Evolutionary conservation across 2,329 filamentous ascomycete species (phyloP), one percentile per base, ranked within the genome.

Genomic region (Teratosphaeria viscida): DNA sequence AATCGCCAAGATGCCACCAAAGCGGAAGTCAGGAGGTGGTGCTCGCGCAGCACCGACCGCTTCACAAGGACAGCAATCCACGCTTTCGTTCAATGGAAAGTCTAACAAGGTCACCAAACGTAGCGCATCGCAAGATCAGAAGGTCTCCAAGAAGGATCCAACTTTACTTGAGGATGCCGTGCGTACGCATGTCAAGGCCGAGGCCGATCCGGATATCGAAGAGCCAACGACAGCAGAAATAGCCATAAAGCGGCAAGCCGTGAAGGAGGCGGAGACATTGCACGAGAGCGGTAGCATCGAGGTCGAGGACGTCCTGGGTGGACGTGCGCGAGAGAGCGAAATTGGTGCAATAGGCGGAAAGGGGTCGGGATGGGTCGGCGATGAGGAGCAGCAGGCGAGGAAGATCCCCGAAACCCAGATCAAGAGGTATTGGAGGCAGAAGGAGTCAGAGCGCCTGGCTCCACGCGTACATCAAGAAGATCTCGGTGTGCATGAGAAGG

Each of bases 391-490:
- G 27, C 76, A 75, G 61, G 91, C 90, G 1, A 78, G 83, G 63
- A 81, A 83, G 65, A 75, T 95, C 52, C 82, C 82, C 7, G 81
- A 88, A 59, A 76, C 81, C 55, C 85, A 90, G 67, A 85, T 97
- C 63, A 82, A 82, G 66, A 80, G 79, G 69, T 96, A 96, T 72
- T 96, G 91, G 91, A 78, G 78, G 64, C 74, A 74, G 11, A 84
- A 92, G 65, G 90, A 96, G 77, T 77, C 78, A 49, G 80, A 85
- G 67, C 81, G 90, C 66, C 81, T 80, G 61, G 83, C 89, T 19
- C 82, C 83, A 52, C 78, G 87, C 67, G 85, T 95, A 39, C 94
- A 97, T 70, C 90, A 95, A 75, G 75, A 86, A 67, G 86, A 80
- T 2, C 71, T 97, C 66, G 81, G 79, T 11, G 65, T 88, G 54